Evolutionary conservation across 495 filamentous ascomycete genomes (phyloP).

Genomic region (Penicillium dipodomyicola): DNA sequence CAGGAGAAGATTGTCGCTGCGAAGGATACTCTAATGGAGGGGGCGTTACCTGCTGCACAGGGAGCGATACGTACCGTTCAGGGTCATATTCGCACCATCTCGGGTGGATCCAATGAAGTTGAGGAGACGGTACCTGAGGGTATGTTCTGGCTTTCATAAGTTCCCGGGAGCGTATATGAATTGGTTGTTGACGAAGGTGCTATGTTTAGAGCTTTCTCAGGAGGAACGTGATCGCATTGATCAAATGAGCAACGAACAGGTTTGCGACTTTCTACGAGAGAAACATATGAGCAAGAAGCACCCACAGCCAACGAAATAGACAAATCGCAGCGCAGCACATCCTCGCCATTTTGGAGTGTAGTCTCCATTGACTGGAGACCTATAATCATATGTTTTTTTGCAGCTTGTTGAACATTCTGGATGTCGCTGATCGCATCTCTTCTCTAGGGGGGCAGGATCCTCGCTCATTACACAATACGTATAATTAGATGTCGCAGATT

Average conservation of each 20-base stretch:
- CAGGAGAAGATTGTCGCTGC: constrained; percentile 1
- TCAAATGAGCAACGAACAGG: constrained; percentile 4
- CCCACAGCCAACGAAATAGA: neutral
- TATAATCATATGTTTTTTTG: neutral
- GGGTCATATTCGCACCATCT: neutral
- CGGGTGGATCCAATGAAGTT: neutral
- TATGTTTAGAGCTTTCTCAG: neutral
- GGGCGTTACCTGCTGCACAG: constrained; percentile 5
- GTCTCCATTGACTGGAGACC: constrained; percentile 9
- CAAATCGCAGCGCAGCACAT: neutral
- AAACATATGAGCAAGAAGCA: constrained; percentile 9
- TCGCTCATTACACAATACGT: neutral
- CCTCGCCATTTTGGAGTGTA: neutral
- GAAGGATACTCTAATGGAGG: constrained; percentile 14
- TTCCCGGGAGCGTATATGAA: neutral
- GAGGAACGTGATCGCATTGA: constrained; percentile 11
- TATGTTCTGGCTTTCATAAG: neutral
- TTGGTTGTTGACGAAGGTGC: neutral
- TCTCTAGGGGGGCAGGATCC: constrained; percentile 6
- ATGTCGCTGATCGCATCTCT: neutral
- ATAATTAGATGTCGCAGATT: neutral
- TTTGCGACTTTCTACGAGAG: constrained; percentile 13
- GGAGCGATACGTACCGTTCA: constrained; percentile 5
- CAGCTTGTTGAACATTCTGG: neutral
- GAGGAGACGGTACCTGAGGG: neutral